Evolutionary conservation across 1,139 yeast genomes (phyloP), one percentile per base, ranked within the genome.

Genomic region (Meyerozyma carpophila): DNA sequence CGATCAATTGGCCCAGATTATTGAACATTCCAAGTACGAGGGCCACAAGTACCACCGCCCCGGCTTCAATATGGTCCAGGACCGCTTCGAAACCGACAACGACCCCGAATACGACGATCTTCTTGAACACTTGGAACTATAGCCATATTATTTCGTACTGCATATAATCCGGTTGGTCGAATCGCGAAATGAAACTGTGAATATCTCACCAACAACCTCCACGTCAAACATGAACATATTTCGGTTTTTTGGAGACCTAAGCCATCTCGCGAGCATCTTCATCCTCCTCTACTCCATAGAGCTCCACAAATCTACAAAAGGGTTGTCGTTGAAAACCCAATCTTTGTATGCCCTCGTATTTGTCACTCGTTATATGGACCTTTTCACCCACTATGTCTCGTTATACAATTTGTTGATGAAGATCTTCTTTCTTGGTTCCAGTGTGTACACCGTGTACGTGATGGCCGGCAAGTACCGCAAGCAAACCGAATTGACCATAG

Each of bases 271-370:
- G 36, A 84, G 95, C 57, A 85, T 88, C 48, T 69, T 87, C 48
- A 75, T 93, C 47, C 73, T 93, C 50, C 72, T 91, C 44, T 82
- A 80, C 48, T 81, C 90, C 42, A 88, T 93, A 56, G 79, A 73
- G 47, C 62, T 67, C 21, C 77, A 85, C 47, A 71, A 73, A 52
- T 83, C 95, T 10, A 82, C 85, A 44, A 79, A 82, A 37, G 98
- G 98, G 32, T 78, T 93, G 44, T 90, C 97, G 4, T 70, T 89
- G 61, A 91, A 91, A 67, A 88, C 98, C 0, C 98, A 93, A 61
- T 70, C 79, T 1, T 68, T 93, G 40, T 93, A 93, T 59, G 81
- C 80, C 32, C 50, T 86, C 40, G 98, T 93, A 16, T 91, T 81
- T 57, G 61, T 84, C 39, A 78, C 95, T 18, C 78, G 98, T 53